Evolutionary conservation across 1,284 basidiomycete species (phyloP), one percentile per base, ranked within the genome.

Genomic region (Erythrobasidium hasegawianum): DNA sequence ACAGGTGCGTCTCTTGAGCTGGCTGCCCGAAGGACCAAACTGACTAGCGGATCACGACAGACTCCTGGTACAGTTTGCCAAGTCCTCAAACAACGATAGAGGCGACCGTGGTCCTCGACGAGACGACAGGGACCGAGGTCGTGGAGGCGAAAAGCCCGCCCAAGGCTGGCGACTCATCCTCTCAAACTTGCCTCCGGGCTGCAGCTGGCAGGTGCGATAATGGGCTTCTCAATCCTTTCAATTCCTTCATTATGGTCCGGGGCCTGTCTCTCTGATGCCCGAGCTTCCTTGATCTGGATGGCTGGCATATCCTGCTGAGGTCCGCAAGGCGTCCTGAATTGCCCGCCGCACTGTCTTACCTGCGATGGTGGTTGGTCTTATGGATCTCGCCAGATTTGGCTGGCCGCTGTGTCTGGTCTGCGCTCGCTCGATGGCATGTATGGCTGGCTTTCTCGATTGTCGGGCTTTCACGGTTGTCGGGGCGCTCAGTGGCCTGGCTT

Each of bases 191-290:
- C 89, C 90, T 71, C 85, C 87, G 73, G 89, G 93, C 76, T 94
- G 91, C 52, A 94, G 90, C 79, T 97, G 93, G 93, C 93, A 97
- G 91, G 93, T 97, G 85, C 71, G 72, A 59, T 71, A 41, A 40
- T 69, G 53, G 18, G 41, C 50, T 47, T 27, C 39, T 22, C 24
- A 41, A 18, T 22, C 24, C 57, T 38, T n/a, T n/a, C n/a, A n/a
- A n/a, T n/a, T n/a, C n/a, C n/a, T n/a, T n/a, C n/a, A n/a, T 24
- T 5, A 47, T 47, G 43, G 43, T 24, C 16, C 22, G 16, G 43
- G 43, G 8, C 43, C 43, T 4, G 16, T 24, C 16, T 11, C n/a
- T n/a, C 5, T 47, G 8, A 5, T 47, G 16, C 43, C 16, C 14
- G 43, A 47, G 43, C 43, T n/a, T 5, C 22, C 33, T 33, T 16